Base-by-base conservation (phyloP, 768 basidiomycete genomes). In the Suillus discolor region DNA sequence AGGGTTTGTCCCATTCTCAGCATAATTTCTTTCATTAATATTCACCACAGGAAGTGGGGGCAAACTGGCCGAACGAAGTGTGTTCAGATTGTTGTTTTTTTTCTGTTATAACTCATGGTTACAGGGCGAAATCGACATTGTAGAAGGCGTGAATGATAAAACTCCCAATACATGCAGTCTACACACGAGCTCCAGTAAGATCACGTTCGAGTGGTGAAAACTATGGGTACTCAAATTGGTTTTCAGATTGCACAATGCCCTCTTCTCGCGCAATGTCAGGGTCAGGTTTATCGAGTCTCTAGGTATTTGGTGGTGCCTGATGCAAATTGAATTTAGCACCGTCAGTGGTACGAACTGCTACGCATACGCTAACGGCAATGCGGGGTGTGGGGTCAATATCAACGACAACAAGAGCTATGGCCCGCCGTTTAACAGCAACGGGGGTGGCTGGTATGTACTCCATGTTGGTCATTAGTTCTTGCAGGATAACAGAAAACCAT, bases 391-490 rank as follows among this genome's bases (percentile, higher is more conserved):
- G n/a, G 76, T 80, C 13, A 6, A 15, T 1, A 13, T 67, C n/a
- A 59, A 65, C 4, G 72, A 75, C 34, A 62, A 34, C 8, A 74
- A 73, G n/a, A 79, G 76, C 57, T 80, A 69, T 54, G 80, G 81
- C 1, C 71, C 77, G 5, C 59, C 63, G 13, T 80, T 81, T 69
- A 81, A 81, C 54, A 23, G n/a, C 2, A 39, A 28, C 18, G 80
- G 80, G 9, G 80, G 80, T n/a, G 79, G 80, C 36, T 81, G 75
- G 75, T 79, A 65, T 18, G 69, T 41, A 13, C 6, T 0, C 18
- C 8, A 3, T 23, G 20, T 5, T 18, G 3, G 9, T 54, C 38
- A 28, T 45, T 20, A 38, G 15, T 16, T 28, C 25, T 9, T 4
- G 18, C 25, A 34, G 15, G 11, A 41, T 53, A 53, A 57, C 65